A percentile compares a stretch with the other conserved stretches of the same genome.
Evolutionary conservation across 73 alveolate genomes (phyloP).

Genomic region (Paramecium octaurelia): DNA sequence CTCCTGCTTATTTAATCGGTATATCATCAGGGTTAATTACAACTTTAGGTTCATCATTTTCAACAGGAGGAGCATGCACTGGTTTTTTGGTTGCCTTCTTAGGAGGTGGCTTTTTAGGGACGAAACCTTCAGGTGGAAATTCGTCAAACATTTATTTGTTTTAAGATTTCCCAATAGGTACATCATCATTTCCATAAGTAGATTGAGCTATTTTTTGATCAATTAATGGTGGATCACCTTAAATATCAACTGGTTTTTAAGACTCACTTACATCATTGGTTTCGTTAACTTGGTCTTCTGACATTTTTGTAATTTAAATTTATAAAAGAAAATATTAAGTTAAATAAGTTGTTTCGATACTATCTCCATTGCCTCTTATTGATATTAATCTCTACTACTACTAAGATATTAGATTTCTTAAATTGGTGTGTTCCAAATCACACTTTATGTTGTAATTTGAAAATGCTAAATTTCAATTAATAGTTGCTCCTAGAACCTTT

Average conservation of each 20-base stretch:
- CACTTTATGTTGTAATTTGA: neutral
- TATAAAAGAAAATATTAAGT: neutral
- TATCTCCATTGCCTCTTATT: neutral
- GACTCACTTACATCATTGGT: neutral
- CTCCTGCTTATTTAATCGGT: neutral
- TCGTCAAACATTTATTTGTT: neutral
- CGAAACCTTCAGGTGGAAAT: slow-evolving; percentile 23
- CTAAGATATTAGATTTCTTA: neutral
- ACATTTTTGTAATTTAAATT: slow-evolving; percentile 15
- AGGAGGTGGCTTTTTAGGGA: neutral
- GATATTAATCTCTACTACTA: neutral
- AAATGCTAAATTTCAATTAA: neutral
- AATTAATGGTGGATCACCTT: neutral
- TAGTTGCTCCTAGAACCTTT: too few relatives aligned
- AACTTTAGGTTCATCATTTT: neutral
- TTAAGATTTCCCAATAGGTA: slow-evolving; percentile 8
- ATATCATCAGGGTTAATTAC: neutral
- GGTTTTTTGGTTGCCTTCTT: neutral
- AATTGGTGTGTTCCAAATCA: neutral
- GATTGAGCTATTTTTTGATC: neutral
- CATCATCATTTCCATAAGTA: neutral
- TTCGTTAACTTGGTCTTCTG: neutral
- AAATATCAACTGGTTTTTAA: neutral
- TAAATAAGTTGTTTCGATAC: neutral
- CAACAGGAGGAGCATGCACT: neutral